Percentiles rank a stretch among this genome's conserved stretches.
These are phyloP conservation scores for Geotrichum phurueaensis DNA, from an alignment of 1,139 yeast genomes.

Conservation along the genomic window DNA sequence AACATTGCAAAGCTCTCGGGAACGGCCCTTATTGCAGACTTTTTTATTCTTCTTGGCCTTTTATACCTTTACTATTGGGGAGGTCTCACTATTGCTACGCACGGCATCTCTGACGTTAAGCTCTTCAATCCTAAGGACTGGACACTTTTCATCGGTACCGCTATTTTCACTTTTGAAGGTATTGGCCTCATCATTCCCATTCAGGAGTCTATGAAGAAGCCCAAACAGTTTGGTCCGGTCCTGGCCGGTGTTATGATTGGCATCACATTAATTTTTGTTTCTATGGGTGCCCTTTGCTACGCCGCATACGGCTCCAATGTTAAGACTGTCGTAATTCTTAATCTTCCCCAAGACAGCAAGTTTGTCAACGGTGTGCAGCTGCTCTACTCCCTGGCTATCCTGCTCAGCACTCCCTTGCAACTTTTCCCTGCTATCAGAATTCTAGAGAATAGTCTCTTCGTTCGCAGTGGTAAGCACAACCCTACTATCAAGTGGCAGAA, in stretches of 20 bases:
- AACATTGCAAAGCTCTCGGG: slow-evolving; percentile 83
- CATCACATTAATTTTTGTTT: slow-evolving; percentile 69
- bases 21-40: slow-evolving; percentile 82
- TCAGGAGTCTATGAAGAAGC: slow-evolving; percentile 87
- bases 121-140: slow-evolving; percentile 67
- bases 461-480: slow-evolving; percentile 63
- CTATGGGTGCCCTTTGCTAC: slow-evolving; percentile 76
- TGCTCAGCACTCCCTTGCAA: slow-evolving; percentile 87
- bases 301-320: slow-evolving; percentile 77
- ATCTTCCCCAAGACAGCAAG: slow-evolving; percentile 68
- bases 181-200: slow-evolving; percentile 90
- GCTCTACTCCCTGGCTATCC: slow-evolving; percentile 78
- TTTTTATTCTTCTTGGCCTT: slow-evolving; percentile 79
- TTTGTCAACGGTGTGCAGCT: slow-evolving; percentile 66
- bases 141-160: slow-evolving; percentile 87
- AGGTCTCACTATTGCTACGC: slow-evolving; percentile 46
- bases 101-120: slow-evolving; percentile 54
- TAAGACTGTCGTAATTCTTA: slow-evolving; percentile 79
- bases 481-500: slow-evolving; percentile 73
- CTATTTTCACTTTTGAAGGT: slow-evolving; percentile 95
- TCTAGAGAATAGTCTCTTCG: slow-evolving; percentile 62
- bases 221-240: slow-evolving; percentile 64
- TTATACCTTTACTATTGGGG: slow-evolving; percentile 73
- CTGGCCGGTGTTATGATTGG: slow-evolving; percentile 67
- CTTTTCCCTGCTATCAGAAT: slow-evolving; percentile 84